Percentiles rank a stretch among this genome's conserved stretches.
Evolutionary conservation across 139 green algal genomes (phyloP).

Genomic region (Pleodorina starrii): DNA sequence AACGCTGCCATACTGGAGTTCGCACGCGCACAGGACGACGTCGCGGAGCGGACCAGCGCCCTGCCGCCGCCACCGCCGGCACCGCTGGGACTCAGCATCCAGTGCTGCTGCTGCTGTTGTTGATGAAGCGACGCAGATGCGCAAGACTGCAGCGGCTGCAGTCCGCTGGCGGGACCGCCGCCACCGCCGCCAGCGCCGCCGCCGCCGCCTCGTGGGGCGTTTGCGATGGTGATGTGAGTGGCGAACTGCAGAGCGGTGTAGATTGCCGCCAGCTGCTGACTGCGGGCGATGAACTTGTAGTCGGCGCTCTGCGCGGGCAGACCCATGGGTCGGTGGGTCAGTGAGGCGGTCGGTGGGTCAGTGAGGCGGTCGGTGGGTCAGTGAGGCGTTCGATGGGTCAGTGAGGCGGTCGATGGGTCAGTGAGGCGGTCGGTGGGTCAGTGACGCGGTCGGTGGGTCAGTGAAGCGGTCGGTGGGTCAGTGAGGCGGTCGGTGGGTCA

Average conservation of each 20-base stretch:
- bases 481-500: no score
- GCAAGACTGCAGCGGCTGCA: background rate
- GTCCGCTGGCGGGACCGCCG: background rate
- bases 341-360: background rate
- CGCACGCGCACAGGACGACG: slow-evolving; percentile 27
- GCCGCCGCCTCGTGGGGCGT: background rate
- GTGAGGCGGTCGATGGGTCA: no score
- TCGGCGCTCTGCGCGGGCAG: slow-evolving; percentile 7
- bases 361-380: background rate
- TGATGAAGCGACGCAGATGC: background rate
- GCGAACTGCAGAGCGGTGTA: slow-evolving; percentile 39
- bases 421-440: no score
- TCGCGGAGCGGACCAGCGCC: slow-evolving; percentile 8
- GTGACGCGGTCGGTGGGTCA: no score
- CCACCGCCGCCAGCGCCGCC: no score
- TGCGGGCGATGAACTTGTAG: background rate
- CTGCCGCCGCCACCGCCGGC: background rate
- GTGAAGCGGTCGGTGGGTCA: no score
- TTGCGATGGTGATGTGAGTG: slow-evolving; percentile 46
- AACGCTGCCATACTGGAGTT: background rate
- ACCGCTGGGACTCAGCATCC: no score
- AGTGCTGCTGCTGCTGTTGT: background rate
- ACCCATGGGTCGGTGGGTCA: background rate
- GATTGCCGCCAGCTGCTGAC: slow-evolving; percentile 25
- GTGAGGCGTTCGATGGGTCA: background rate